Conservation (phyloP, 768 basidiomycete genomes). For the Boletellus ananas region DNA sequence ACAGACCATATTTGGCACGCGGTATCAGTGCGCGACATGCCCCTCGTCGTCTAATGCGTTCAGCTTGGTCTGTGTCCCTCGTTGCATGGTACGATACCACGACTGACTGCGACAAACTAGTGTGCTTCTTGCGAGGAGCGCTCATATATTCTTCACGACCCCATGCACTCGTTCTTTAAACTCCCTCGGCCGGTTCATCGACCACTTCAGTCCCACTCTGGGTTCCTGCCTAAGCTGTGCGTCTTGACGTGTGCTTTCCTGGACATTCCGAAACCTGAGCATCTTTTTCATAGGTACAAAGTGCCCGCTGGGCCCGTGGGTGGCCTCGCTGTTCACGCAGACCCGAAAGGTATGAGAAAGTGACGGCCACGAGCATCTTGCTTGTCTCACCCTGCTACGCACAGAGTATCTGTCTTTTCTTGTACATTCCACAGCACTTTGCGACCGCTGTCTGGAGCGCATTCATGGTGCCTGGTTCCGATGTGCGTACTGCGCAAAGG, state of each 20-base stretch:
- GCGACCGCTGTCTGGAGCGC: conserved; percentile 79
- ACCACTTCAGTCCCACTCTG: conserved; percentile 48
- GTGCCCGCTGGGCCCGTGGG: conserved; percentile 55
- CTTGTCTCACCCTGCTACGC: neutral
- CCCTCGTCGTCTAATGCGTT: conserved; percentile 67
- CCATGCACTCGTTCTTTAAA: conserved; percentile 86
- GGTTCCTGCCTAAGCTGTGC: conserved; percentile 69
- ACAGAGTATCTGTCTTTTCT: conserved; percentile 62
- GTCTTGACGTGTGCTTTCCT: conserved; percentile 17
- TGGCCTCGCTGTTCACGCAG: conserved; percentile 31
- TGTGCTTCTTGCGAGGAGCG: conserved; percentile 75
- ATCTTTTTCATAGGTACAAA: conserved; percentile 50
- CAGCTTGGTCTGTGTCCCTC: conserved; percentile 55
- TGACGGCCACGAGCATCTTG: neutral
- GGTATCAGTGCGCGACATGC: conserved; percentile 91
- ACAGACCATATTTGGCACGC: conserved; percentile 69
- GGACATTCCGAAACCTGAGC: conserved; percentile 4
- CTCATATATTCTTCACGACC: conserved; percentile 79
- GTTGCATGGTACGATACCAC: too few species aligned
- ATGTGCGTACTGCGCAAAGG: conserved; percentile 83
- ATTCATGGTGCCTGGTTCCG: conserved; percentile 90
- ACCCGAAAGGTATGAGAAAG: conserved; percentile 53
- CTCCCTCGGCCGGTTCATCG: conserved; percentile 74
- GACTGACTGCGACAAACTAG: conserved; percentile 36
- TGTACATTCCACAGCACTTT: conserved; percentile 64